These are phyloP conservation scores for Mediolabrus comicus DNA, from an alignment of 108 stramenopile genomes.

Conservation along the genomic window DNA sequence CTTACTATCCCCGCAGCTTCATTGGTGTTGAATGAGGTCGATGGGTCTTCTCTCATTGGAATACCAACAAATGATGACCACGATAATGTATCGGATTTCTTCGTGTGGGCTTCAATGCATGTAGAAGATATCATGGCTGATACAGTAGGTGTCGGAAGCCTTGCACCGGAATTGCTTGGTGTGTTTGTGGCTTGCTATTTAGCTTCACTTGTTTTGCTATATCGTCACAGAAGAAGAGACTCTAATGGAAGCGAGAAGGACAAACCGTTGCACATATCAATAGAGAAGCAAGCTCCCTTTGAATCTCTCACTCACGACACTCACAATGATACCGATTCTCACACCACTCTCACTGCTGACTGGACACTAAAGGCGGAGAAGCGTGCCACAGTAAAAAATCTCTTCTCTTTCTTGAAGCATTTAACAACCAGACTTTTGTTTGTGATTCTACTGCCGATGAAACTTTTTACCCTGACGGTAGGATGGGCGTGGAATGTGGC, in stretches of 20 bases:
- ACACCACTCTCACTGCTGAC: constrained; percentile 21
- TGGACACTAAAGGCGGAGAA: constrained; percentile 6
- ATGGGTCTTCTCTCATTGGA: background rate
- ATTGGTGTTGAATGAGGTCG: background rate
- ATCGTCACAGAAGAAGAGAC: background rate
- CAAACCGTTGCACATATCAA: background rate
- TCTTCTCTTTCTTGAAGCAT: background rate
- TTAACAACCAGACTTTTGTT: background rate
- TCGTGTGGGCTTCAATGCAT: background rate
- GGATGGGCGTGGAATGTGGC: background rate
- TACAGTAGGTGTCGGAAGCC: constrained; percentile 26
- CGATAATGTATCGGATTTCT: background rate
- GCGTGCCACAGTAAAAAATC: background rate
- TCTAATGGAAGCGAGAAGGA: background rate
- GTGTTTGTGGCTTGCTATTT: constrained; percentile 28
- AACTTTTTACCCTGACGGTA: background rate
- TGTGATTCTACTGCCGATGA: constrained; percentile 17
- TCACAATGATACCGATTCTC: constrained; percentile 1
- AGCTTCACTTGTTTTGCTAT: constrained; percentile 28
- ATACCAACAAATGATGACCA: background rate
- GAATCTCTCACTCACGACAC: background rate
- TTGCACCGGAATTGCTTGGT: constrained; percentile 29
- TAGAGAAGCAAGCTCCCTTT: background rate
- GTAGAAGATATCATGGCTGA: constrained; percentile 17
- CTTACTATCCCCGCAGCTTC: background rate